Conservation (phyloP, 164 flowering plant genomes). For the Houttuynia cordata region DNA sequence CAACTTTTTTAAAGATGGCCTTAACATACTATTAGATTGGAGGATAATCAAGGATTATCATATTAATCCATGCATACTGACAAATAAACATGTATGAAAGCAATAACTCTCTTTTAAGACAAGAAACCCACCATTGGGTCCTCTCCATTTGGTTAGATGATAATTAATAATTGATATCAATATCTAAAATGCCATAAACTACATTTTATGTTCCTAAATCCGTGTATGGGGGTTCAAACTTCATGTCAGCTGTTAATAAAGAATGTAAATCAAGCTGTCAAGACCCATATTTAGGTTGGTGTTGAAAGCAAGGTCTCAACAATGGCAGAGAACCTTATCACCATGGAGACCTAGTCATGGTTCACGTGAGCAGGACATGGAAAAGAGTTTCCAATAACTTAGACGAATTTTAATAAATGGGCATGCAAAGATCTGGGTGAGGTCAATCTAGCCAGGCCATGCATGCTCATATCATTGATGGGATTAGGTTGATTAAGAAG, state of each 20-base stretch:
- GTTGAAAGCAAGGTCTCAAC: not conserved
- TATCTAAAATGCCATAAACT: not conserved
- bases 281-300: not conserved
- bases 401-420: no score
- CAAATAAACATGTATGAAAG: not conserved
- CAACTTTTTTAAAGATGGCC: not conserved
- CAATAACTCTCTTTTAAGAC: not conserved
- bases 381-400: not conserved
- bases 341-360: not conserved
- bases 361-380: not conserved
- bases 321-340: no score
- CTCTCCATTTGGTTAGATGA: no score
- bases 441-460: no score
- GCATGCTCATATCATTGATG: no score
- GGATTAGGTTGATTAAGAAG: no score
- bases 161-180: no score
- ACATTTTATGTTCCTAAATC: no score
- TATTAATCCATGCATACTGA: not conserved
- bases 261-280: not conserved
- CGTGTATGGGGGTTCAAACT: not conserved
- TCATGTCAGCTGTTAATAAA: not conserved
- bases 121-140: not conserved
- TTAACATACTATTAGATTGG: not conserved
- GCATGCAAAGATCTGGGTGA: no score
- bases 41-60: not conserved